A percentile compares a stretch with the other conserved stretches of the same genome.
These are phyloP conservation scores for Solanum clarkiae DNA, from an alignment of 257 asterid genomes.

Conservation along the genomic window DNA sequence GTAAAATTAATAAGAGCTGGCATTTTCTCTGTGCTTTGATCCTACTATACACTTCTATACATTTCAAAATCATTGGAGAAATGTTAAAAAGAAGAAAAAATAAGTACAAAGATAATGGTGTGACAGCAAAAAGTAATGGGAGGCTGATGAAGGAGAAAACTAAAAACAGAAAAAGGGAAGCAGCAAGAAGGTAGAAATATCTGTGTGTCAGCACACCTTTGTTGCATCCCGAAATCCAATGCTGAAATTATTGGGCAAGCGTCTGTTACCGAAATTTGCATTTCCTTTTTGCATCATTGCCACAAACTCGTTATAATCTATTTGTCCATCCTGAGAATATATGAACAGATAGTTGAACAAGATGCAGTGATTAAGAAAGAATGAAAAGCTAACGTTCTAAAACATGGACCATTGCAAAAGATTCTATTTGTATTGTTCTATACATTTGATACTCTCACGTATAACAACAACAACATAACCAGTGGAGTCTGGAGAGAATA, in stretches of 20 bases:
- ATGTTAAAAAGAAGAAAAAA: not conserved
- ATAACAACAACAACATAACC: not conserved
- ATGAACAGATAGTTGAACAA: not conserved
- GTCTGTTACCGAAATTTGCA: not conserved
- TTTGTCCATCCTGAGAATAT: conserved; percentile 15
- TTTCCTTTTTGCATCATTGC: conserved; percentile 21
- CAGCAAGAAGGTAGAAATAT: not conserved
- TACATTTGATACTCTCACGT: not conserved
- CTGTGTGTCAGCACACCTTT: conserved; percentile 1
- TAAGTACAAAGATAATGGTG: not conserved
- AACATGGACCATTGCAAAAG: not conserved
- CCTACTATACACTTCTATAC: not conserved
- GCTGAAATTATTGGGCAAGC: not conserved
- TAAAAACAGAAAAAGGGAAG: not conserved
- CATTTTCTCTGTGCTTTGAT: not conserved
- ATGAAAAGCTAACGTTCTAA: not conserved
- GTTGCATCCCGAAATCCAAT: conserved; percentile 5
- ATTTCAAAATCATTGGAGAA: not conserved
- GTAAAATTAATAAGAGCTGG: not conserved
- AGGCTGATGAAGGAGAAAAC: not conserved
- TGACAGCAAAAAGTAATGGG: not conserved
- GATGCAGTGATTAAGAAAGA: not conserved
- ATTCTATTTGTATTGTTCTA: not conserved
- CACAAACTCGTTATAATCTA: conserved; percentile 20
- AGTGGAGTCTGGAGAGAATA: not conserved